These are phyloP conservation scores for Pachysolen tannophilus DNA, from an alignment of 805 yeast genomes.

Conservation along the genomic window DNA sequence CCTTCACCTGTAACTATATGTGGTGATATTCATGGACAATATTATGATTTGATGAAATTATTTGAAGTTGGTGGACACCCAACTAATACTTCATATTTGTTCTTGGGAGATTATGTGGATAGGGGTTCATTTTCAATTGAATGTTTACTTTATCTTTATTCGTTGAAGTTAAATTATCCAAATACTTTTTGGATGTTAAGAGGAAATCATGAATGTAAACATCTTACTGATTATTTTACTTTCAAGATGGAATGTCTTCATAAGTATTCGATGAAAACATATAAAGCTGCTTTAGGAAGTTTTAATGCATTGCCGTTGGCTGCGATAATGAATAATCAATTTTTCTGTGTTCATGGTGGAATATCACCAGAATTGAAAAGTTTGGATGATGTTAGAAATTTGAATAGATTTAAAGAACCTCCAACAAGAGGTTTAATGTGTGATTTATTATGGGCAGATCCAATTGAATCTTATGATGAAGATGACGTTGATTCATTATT, in stretches of 20 bases:
- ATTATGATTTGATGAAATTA: constrained; percentile 78
- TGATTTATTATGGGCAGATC: constrained; percentile 95
- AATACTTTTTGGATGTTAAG: constrained; percentile 70
- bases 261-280: constrained; percentile 61
- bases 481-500: constrained; percentile 35
- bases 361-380: constrained; percentile 75
- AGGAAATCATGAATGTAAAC: constrained; percentile 94
- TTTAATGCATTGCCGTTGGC: constrained; percentile 87
- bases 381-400: constrained; percentile 55
- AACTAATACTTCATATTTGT: constrained; percentile 62
- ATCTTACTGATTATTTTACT: constrained; percentile 89
- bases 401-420: constrained; percentile 84
- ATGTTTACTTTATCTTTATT: constrained; percentile 64
- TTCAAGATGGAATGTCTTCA: constrained; percentile 85
- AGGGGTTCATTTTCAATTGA: constrained; percentile 89
- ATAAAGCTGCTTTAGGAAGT: constrained; percentile 66
- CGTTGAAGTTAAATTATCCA: constrained; percentile 73
- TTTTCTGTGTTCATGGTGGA: constrained; percentile 96
- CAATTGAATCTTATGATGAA: constrained; percentile 76
- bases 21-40: constrained; percentile 98
- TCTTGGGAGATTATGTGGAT: constrained; percentile 93
- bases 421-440: constrained; percentile 93
- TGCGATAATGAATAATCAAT: constrained; percentile 89
- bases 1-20: constrained; percentile 94
- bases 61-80: constrained; percentile 95